A percentile compares a stretch with the other conserved stretches of the same genome.
Evolutionary conservation across 495 filamentous ascomycete species (phyloP).

Genomic region (Podospora fimiseda): DNA sequence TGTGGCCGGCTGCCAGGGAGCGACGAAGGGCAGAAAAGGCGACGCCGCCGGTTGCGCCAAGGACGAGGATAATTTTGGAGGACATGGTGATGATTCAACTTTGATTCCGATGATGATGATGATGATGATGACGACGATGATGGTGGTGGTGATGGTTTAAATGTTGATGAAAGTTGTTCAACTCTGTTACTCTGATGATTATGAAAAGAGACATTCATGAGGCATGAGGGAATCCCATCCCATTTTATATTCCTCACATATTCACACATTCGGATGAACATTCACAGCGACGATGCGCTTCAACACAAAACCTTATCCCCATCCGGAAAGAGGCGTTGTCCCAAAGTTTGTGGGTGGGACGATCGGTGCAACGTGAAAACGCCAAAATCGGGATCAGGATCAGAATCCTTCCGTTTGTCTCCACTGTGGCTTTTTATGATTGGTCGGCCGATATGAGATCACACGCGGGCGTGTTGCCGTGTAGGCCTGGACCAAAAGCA

Average conservation of each 20-base stretch:
- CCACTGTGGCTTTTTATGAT: too few species aligned
- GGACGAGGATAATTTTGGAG: slow-evolving; percentile 43
- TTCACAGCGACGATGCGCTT: background rate
- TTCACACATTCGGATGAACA: background rate
- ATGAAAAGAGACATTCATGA: background rate
- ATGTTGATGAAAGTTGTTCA: background rate
- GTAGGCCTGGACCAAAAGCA: too few species aligned
- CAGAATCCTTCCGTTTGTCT: too few species aligned
- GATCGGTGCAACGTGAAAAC: too few species aligned
- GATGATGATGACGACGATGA: background rate
- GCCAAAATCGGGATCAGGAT: too few species aligned
- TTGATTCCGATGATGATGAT: slow-evolving; percentile 1
- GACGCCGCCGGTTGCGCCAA: slow-evolving; percentile 52
- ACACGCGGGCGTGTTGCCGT: too few species aligned
- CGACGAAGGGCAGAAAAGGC: slow-evolving; percentile 41
- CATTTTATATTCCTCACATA: slow-evolving; percentile 6
- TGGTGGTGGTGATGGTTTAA: background rate
- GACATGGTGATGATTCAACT: slow-evolving; percentile 4
- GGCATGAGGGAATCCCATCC: background rate
- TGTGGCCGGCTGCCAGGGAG: slow-evolving; percentile 45
- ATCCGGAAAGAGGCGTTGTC: too few species aligned
- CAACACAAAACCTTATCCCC: too few species aligned
- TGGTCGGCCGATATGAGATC: too few species aligned
- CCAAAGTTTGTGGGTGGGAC: too few species aligned
- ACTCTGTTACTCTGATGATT: background rate